Conservation (phyloP, 2,329 filamentous ascomycete species). For the Alternaria novae-zelandiae region DNA sequence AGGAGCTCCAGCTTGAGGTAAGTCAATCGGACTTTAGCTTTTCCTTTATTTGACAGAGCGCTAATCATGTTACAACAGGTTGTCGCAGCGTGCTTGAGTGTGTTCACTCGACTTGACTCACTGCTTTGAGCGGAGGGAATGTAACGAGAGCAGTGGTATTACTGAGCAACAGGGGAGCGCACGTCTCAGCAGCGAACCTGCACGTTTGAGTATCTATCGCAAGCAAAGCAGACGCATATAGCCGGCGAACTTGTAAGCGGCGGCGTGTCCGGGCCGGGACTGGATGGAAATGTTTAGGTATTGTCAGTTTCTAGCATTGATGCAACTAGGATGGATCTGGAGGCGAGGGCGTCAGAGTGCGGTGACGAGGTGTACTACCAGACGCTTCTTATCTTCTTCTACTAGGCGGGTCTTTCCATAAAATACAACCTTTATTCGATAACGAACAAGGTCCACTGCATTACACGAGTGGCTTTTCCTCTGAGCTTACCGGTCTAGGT, state of each 20-base stretch:
- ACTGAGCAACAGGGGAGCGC: slow-evolving; percentile 1
- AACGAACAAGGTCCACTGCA: background rate
- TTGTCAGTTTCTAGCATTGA: slow-evolving; percentile 37
- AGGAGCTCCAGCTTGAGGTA: slow-evolving; percentile 95
- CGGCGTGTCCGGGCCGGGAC: slow-evolving; percentile 5
- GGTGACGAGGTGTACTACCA: slow-evolving; percentile 3
- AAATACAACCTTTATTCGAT: slow-evolving; percentile 23
- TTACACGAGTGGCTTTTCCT: slow-evolving; percentile 3
- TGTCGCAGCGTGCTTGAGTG: slow-evolving; percentile 92
- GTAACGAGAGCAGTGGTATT: background rate
- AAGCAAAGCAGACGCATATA: slow-evolving; percentile 15
- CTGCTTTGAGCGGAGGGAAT: slow-evolving; percentile 68
- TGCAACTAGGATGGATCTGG: slow-evolving; percentile 31
- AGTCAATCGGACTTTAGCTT: slow-evolving; percentile 31
- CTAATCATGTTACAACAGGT: slow-evolving; percentile 57
- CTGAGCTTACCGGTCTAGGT: slow-evolving; percentile 1
- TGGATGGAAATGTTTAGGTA: slow-evolving; percentile 14
- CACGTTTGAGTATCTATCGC: slow-evolving; percentile 7
- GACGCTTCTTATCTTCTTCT: slow-evolving; percentile 16
- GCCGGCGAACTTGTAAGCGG: slow-evolving; percentile 9
- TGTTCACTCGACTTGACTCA: slow-evolving; percentile 97
- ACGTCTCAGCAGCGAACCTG: slow-evolving; percentile 11
- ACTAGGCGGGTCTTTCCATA: slow-evolving; percentile 22
- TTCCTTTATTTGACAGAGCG: background rate
- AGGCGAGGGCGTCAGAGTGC: slow-evolving; percentile 31